Percentiles rank a stretch among this genome's conserved stretches.
These are phyloP conservation scores for Secale cereale DNA, from an alignment of 176 grass and related monocot genomes.

Conservation along the genomic window DNA sequence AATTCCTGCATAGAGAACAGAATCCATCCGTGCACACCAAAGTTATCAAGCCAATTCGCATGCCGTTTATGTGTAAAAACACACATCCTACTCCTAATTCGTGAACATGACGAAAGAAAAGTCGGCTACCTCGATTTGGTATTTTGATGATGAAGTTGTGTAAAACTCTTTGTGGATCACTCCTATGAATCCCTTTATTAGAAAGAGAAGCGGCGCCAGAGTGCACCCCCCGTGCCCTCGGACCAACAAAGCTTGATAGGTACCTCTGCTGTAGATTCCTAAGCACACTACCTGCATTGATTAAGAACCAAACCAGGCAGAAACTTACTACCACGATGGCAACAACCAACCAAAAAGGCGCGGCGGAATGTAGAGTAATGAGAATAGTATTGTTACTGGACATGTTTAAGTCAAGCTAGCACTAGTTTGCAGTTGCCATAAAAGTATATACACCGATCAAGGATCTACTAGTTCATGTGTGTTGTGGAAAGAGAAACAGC, in stretches of 20 bases:
- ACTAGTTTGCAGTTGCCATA: not conserved
- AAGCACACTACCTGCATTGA: constrained; percentile 43
- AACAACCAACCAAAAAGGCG: not conserved
- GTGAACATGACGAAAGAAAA: not conserved
- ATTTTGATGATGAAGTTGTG: constrained; percentile 61
- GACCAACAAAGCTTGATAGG: constrained; percentile 70
- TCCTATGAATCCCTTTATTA: constrained; percentile 60
- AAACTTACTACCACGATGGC: not conserved
- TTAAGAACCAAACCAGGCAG: not conserved
- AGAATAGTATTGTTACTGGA: not conserved
- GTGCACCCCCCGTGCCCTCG: constrained; percentile 41
- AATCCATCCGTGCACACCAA: not conserved
- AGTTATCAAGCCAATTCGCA: not conserved
- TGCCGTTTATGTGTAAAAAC: not conserved
- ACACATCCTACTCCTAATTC: not conserved
- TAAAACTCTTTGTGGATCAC: constrained; percentile 71
- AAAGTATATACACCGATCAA: not conserved
- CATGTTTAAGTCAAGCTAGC: not conserved
- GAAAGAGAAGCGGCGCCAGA: constrained; percentile 37
- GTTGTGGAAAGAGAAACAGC: not conserved
- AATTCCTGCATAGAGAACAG: constrained; percentile 39
- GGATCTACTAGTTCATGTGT: not conserved
- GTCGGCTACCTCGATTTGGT: not conserved
- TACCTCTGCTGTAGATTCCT: constrained; percentile 49
- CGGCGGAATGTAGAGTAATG: not conserved